Evolutionary conservation across 176 grass and related monocot species (phyloP), one percentile per base, ranked within the genome.

Genomic region (Cenchrus fungigraminus): DNA sequence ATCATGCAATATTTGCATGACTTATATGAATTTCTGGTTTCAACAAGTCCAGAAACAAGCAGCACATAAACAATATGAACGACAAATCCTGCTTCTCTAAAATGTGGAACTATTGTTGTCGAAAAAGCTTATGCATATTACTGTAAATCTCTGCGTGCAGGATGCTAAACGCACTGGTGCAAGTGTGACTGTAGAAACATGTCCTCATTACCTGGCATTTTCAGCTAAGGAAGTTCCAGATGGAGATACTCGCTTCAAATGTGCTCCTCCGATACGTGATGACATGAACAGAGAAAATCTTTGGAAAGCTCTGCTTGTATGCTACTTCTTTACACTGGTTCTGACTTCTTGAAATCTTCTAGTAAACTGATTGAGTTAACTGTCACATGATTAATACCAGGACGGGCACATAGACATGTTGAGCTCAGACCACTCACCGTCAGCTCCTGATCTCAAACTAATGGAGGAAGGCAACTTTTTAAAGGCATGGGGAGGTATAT

Each of bases 191-290:
- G 83, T 99, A 82, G 97, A 99, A 88, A 99, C 97, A 16, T 99
- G 97, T 68, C 97, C 97, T 10, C 97, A 99, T 89, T 99, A 96
- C 79, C 86, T 99, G 6, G 97, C 93, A 78, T 99, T 99, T 96
- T 89, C 97, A 37, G 86, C 97, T 22, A 91, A 99, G 82, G 93
- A 99, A 80, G 89, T 96, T 82, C 64, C 83, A 77, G 89, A 96
- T 65, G 97, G 97, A 0, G 93, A 99, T 82, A 99, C 97, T 83
- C 85, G 97, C 32, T 99, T 94, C 70, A 99, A 99, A 83, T 99
- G 97, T 74, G 84, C 93, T 40, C 97, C 97, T 65, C 97, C 97
- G 52, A 99, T 96, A 72, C 93, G 97, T 6, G 86, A 94, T 63
- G 88, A 72, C 15, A 43, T 81, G 7, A 99, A 99, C 89, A 95